Evolutionary conservation across 805 yeast species (phyloP).

Genomic region (Lachancea dasiensis): DNA sequence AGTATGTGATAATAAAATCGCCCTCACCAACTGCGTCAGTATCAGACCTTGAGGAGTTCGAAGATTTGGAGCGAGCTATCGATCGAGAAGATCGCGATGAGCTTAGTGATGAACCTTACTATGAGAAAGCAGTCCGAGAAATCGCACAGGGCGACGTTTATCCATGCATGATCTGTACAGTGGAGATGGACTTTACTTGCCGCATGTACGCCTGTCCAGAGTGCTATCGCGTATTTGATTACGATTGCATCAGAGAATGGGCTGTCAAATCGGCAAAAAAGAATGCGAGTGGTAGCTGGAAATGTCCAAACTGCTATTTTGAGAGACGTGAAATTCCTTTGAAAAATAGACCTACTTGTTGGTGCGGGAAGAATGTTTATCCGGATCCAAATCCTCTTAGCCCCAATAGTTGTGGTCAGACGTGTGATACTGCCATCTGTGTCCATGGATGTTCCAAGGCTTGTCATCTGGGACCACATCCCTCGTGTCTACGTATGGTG

Average conservation of each 20-base stretch:
- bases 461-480: slow-evolving; percentile 91
- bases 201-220: slow-evolving; percentile 71
- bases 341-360: slow-evolving; percentile 49
- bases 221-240: slow-evolving; percentile 81
- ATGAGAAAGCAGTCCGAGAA: slow-evolving; percentile 30
- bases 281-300: slow-evolving; percentile 57
- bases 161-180: slow-evolving; percentile 82
- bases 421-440: slow-evolving; percentile 61
- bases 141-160: slow-evolving; percentile 52
- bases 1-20: slow-evolving; percentile 2
- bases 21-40: background rate
- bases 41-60: too few species aligned
- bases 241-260: slow-evolving; percentile 84
- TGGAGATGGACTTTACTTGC: slow-evolving; percentile 62
- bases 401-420: slow-evolving; percentile 88
- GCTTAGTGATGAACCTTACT: slow-evolving; percentile 23
- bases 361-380: slow-evolving; percentile 79
- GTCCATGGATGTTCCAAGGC: slow-evolving; percentile 66
- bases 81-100: slow-evolving; percentile 1
- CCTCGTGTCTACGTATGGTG: slow-evolving; percentile 72
- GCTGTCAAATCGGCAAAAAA: slow-evolving; percentile 69
- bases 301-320: slow-evolving; percentile 69
- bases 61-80: background rate
- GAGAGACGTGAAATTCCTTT: slow-evolving; percentile 45
- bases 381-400: slow-evolving; percentile 53